A percentile compares a stretch with the other conserved stretches of the same genome.
Evolutionary conservation across 179 eudicot species (phyloP).

Genomic region (Corrigiola litoralis): DNA sequence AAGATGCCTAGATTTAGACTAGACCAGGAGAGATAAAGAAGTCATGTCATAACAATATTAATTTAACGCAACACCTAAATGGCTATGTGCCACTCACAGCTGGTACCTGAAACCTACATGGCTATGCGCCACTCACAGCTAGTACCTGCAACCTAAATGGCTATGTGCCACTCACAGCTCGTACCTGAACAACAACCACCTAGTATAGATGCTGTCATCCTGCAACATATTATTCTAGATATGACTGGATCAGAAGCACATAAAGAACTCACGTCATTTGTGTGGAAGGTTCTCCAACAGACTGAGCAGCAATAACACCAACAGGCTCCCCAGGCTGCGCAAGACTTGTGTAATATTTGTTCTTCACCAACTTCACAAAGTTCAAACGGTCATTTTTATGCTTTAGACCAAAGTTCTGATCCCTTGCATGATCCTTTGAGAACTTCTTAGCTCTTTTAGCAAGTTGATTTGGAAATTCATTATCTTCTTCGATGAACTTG

Average conservation of each 20-base stretch:
- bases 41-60: too few relatives aligned
- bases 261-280: slow-evolving; percentile 88
- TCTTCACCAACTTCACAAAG: slow-evolving; percentile 58
- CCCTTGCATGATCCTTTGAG: slow-evolving; percentile 15
- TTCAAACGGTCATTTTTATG: slow-evolving; percentile 32
- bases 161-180: too few relatives aligned
- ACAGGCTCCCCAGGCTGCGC: slow-evolving; percentile 98
- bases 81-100: too few relatives aligned
- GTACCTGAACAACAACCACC: too few relatives aligned
- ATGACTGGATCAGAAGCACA: not conserved
- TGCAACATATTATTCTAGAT: too few relatives aligned
- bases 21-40: too few relatives aligned
- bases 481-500: slow-evolving; percentile 45
- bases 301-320: slow-evolving; percentile 97
- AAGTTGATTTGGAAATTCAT: slow-evolving; percentile 61
- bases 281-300: slow-evolving; percentile 97
- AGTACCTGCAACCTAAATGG: too few relatives aligned
- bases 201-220: too few relatives aligned
- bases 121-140: too few relatives aligned
- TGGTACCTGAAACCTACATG: too few relatives aligned
- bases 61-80: too few relatives aligned
- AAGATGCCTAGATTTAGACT: too few relatives aligned
- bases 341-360: slow-evolving; percentile 76
- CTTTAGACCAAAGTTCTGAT: slow-evolving; percentile 18
- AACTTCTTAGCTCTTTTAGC: slow-evolving; percentile 47